phyloP scores from a whole-genome alignment of 2,329 filamentous ascomycete genomes.

The Neobulgaria alba region DNA sequence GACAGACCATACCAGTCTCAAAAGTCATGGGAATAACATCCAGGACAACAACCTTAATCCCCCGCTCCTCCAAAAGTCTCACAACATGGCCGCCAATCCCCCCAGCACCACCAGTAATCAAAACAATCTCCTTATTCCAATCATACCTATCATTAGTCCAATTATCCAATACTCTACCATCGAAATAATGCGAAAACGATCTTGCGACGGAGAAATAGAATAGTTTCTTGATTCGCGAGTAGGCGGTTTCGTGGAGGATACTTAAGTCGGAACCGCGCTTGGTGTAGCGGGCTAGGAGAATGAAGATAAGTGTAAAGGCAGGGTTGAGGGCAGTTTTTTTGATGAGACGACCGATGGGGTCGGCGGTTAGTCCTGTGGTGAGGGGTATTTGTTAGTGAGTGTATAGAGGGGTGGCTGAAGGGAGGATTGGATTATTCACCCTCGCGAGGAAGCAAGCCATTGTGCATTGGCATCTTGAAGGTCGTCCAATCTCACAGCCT shows the following conservation, averaged over 20 bases:
- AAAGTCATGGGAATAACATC: slow-evolving; percentile 58
- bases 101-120: slow-evolving; percentile 66
- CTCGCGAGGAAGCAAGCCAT: slow-evolving; percentile 45
- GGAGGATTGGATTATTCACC: slow-evolving; percentile 25
- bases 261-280: slow-evolving; percentile 47
- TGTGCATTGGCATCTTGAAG: slow-evolving; percentile 38
- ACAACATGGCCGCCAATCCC: slow-evolving; percentile 65
- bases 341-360: slow-evolving; percentile 50
- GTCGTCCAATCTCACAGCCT: not conserved
- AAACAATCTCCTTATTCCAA: slow-evolving; percentile 61
- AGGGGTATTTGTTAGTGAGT: not conserved
- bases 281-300: slow-evolving; percentile 57
- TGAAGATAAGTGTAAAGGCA: slow-evolving; percentile 50
- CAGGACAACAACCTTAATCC: slow-evolving; percentile 61
- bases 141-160: slow-evolving; percentile 47
- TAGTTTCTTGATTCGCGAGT: slow-evolving; percentile 44
- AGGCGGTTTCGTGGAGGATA: slow-evolving; percentile 42
- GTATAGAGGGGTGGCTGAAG: not conserved
- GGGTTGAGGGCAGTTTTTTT: slow-evolving; percentile 57
- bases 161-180: slow-evolving; percentile 40
- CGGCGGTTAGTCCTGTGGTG: slow-evolving; percentile 42
- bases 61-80: slow-evolving; percentile 52
- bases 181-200: slow-evolving; percentile 42
- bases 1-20: slow-evolving; percentile 33
- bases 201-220: slow-evolving; percentile 43